These are phyloP conservation scores for Moricandia moricandioides DNA, from an alignment of 345 rosid genomes.

Conservation along the genomic window DNA sequence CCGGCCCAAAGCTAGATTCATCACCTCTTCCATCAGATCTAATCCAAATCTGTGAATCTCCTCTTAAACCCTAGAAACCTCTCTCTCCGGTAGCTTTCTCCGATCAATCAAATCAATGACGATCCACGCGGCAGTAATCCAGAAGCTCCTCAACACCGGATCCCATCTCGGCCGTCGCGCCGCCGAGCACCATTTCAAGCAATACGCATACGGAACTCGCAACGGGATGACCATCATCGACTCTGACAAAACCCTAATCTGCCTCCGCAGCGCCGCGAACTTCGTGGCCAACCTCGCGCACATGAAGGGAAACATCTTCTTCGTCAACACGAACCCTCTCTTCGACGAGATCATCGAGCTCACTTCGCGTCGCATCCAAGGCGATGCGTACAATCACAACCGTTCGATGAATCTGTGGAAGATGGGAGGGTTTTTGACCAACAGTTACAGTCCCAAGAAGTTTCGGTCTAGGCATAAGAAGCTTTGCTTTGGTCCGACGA, in stretches of 20 bases:
- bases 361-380: constrained; percentile 69
- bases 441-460: constrained; percentile 89
- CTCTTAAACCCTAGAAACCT: constrained; percentile 24
- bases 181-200: constrained; percentile 80
- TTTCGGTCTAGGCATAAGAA: constrained; percentile 84
- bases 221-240: constrained; percentile 68
- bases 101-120: constrained; percentile 47
- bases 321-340: constrained; percentile 89
- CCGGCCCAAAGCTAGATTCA: neutral
- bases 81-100: constrained; percentile 18
- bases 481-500: constrained; percentile 76
- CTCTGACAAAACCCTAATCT: constrained; percentile 82
- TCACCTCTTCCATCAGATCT: constrained; percentile 17
- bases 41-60: neutral
- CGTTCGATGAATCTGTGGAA: constrained; percentile 61
- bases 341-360: constrained; percentile 81
- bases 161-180: constrained; percentile 79
- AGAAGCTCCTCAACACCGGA: constrained; percentile 78
- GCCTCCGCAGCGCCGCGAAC: constrained; percentile 80
- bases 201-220: constrained; percentile 68
- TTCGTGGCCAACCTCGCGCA: constrained; percentile 71
- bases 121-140: constrained; percentile 79
- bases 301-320: constrained; percentile 58
- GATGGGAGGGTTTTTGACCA: constrained; percentile 83
- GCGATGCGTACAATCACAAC: constrained; percentile 51